These are phyloP conservation scores for Boletus huronensis DNA, from an alignment of 768 basidiomycete species.

Conservation along the genomic window DNA sequence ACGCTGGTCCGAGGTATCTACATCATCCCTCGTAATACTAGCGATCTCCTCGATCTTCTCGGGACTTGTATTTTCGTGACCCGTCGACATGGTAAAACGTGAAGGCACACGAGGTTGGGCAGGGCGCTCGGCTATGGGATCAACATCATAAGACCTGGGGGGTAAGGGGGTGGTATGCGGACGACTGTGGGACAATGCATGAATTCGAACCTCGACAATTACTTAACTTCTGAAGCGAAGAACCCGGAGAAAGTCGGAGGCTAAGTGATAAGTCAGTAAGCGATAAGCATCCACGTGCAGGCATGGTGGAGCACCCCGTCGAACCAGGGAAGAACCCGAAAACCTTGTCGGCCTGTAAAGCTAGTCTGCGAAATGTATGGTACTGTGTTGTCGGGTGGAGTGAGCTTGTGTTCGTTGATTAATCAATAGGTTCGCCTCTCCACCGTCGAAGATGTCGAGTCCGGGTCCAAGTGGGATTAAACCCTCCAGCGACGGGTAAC, in stretches of 20 bases:
- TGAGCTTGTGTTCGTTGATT: background rate
- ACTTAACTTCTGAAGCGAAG: background rate
- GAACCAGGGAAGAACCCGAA: background rate
- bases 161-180: slow-evolving; percentile 4
- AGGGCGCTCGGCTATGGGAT: background rate
- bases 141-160: background rate
- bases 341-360: background rate
- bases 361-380: background rate
- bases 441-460: background rate
- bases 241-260: background rate
- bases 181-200: slow-evolving; percentile 6
- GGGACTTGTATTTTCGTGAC: background rate
- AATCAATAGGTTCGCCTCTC: background rate
- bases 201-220: background rate
- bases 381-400: background rate
- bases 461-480: background rate
- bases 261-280: background rate
- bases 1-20: slow-evolving; percentile 35
- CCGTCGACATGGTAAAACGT: slow-evolving; percentile 5
- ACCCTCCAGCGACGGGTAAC: background rate
- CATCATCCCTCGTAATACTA: background rate
- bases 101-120: background rate
- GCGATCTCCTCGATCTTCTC: slow-evolving; percentile 15
- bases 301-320: background rate
- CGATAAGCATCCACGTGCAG: slow-evolving; percentile 3